These are phyloP conservation scores for Alnus rubra DNA, from an alignment of 306 rosid genomes.

Conservation along the genomic window DNA sequence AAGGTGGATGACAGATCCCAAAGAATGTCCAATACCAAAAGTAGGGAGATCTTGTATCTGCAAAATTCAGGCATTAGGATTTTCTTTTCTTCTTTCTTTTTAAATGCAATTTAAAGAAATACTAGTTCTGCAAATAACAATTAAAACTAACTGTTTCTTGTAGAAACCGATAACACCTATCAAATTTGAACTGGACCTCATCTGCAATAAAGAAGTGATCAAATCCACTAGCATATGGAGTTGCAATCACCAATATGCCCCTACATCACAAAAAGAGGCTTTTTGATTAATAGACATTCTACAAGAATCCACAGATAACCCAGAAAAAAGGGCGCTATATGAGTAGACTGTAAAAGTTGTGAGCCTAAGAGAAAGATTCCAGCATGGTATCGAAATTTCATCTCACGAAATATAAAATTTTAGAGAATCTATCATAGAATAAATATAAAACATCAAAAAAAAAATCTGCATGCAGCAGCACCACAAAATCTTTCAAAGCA, in stretches of 20 bases:
- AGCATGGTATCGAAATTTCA: neutral
- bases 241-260: conserved; percentile 88
- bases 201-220: conserved; percentile 97
- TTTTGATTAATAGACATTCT: conserved; percentile 21
- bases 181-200: conserved; percentile 93
- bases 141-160: conserved; percentile 61
- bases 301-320: conserved; percentile 16
- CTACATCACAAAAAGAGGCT: conserved; percentile 41
- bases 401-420: neutral
- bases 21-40: conserved; percentile 93
- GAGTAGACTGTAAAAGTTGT: neutral
- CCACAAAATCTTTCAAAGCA: neutral
- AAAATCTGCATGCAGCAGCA: neutral
- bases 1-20: conserved; percentile 97
- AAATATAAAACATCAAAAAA: neutral
- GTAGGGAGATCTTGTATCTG: conserved; percentile 89
- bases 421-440: neutral
- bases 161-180: conserved; percentile 71
- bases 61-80: conserved; percentile 34
- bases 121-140: conserved; percentile 14
- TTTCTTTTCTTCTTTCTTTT: neutral
- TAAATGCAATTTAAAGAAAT: conserved; percentile 22
- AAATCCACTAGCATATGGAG: conserved; percentile 98
- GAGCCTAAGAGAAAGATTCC: neutral
- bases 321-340: neutral